A percentile compares a stretch with the other conserved stretches of the same genome.
Evolutionary conservation across 2,329 filamentous ascomycete genomes (phyloP).

Genomic region (Byssochlamys sp.): DNA sequence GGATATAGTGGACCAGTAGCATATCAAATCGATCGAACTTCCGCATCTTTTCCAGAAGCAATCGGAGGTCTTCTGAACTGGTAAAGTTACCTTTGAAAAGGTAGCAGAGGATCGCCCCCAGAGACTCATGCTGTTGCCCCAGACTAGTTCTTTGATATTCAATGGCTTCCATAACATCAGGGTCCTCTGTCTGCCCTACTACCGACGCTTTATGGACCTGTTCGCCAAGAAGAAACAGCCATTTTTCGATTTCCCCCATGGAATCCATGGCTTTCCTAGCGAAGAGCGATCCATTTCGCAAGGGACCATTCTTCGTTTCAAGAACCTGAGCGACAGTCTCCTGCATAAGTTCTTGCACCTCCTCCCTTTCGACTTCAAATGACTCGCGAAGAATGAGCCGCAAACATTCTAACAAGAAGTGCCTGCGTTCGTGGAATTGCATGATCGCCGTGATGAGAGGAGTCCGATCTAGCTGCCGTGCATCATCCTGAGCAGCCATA

Average conservation of each 20-base stretch:
- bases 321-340: constrained; percentile 51
- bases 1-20: constrained; percentile 68
- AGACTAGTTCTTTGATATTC: constrained; percentile 73
- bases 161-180: constrained; percentile 65
- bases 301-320: constrained; percentile 41
- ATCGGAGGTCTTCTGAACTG: constrained; percentile 60
- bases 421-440: constrained; percentile 75
- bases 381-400: constrained; percentile 66
- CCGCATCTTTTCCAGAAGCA: constrained; percentile 59
- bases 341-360: constrained; percentile 45
- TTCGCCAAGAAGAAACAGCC: constrained; percentile 67
- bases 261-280: constrained; percentile 64
- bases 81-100: constrained; percentile 68
- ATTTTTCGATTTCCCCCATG: constrained; percentile 67
- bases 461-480: constrained; percentile 59
- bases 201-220: constrained; percentile 65
- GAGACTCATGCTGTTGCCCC: constrained; percentile 76
- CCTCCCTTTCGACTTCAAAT: constrained; percentile 51
- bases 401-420: constrained; percentile 72
- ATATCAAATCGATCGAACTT: constrained; percentile 68
- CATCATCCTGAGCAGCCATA: constrained; percentile 61
- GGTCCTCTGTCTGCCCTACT: constrained; percentile 55
- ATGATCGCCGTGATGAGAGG: constrained; percentile 72
- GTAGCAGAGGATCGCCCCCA: constrained; percentile 70
- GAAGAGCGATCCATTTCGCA: constrained; percentile 50